Conservation (phyloP, 2,329 filamentous ascomycete species). For the Xylaria sp. region DNA sequence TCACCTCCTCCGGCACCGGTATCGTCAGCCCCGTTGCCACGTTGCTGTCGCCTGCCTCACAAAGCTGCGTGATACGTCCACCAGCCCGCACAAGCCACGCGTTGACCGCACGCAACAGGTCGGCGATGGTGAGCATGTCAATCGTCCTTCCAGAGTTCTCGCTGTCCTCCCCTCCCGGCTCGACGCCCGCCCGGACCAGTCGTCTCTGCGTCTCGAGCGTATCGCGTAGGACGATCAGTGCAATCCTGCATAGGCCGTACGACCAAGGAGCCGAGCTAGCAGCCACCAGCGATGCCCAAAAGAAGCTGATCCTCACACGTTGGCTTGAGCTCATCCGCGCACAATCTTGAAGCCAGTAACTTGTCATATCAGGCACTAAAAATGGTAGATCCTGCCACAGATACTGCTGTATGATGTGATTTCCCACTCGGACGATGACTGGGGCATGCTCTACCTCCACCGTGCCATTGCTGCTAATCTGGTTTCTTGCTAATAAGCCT, state of each 20-base stretch:
- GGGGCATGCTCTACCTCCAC: slow-evolving; percentile 26
- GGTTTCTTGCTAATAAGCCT: slow-evolving; percentile 26
- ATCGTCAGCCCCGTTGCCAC: not conserved
- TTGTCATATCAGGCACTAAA: slow-evolving; percentile 30
- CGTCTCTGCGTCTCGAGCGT: slow-evolving; percentile 28
- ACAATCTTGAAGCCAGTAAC: slow-evolving; percentile 31
- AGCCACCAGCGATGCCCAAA: slow-evolving; percentile 28
- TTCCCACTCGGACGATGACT: slow-evolving; percentile 24
- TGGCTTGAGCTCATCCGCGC: slow-evolving; percentile 33
- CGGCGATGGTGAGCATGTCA: slow-evolving; percentile 32
- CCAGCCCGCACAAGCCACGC: slow-evolving; percentile 31
- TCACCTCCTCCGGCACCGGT: slow-evolving; percentile 24
- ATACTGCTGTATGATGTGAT: slow-evolving; percentile 24
- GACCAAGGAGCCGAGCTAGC: slow-evolving; percentile 31
- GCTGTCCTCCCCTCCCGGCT: slow-evolving; percentile 31
- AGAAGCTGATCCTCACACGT: slow-evolving; percentile 27
- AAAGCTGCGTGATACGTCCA: slow-evolving; percentile 30
- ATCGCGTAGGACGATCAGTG: slow-evolving; percentile 31
- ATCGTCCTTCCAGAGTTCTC: slow-evolving; percentile 28
- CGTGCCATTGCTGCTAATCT: slow-evolving; percentile 14
- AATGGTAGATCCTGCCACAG: slow-evolving; percentile 32
- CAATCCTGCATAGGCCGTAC: slow-evolving; percentile 30
- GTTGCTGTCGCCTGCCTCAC: slow-evolving; percentile 29
- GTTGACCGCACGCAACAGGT: slow-evolving; percentile 27
- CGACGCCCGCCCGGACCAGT: slow-evolving; percentile 27